Base-by-base conservation (phyloP, 83 land plant genomes). In the Larix sibirica region DNA sequence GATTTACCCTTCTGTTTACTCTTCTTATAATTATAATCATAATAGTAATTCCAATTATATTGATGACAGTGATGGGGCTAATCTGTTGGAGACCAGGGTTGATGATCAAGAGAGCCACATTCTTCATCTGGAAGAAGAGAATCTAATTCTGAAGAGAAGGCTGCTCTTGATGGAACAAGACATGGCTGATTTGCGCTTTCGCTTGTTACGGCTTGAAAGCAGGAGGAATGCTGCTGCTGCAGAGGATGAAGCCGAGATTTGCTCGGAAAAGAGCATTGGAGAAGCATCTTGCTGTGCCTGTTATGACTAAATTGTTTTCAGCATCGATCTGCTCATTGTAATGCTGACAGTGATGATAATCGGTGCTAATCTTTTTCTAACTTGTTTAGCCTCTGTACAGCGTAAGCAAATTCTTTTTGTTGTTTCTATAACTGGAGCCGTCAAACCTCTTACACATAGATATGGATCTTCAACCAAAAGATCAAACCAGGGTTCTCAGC, bases 91-190 rank as follows among this genome's bases (percentile, higher is more conserved):
- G 79, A 89, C 81, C 81, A 47, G 89, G 67, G 92, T 91, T 36
- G 89, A 91, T 67, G 92, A 91, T 69, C 97, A 90, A 83, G 98
- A 96, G 61, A 71, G 83, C 3, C 94, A 89, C 79, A 92, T 97
- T 79, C 86, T 90, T 5, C 90, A 89, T 58, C 86, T 95, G 85
- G 98, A 92, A 84, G 99, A 97, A 79, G 99, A 97, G 87, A 95
- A 97, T 71, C 80, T 97, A 73, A 90, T 89, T 42, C 79, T 97
- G 68, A 97, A 94, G 82, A 97, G 96, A 80, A 85, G 98, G 42
- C 75, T 95, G 62, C 96, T 92, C 81, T 77, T 92, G 88, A 90
- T 95, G 93, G 94, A 94, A 84, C 91, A 89, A 83, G 95, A 97
- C 81, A 36, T 94, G 79, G 87, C 69, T 31, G 95, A 96, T 38